Evolutionary conservation across 202 grass and related monocot species (phyloP).

Genomic region (Carex sylvatica): DNA sequence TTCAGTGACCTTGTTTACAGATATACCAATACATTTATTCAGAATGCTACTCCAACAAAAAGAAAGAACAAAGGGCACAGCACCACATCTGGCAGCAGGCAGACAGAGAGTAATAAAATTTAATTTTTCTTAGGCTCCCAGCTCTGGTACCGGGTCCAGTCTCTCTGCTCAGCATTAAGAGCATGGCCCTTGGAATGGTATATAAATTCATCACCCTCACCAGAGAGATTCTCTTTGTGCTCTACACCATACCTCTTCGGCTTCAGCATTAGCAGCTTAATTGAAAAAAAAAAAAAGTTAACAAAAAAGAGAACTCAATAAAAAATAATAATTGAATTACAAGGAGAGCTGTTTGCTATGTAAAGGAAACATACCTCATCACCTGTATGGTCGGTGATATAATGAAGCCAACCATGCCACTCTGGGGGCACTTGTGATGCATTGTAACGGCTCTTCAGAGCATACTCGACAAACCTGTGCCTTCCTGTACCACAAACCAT

Average conservation of each 20-base stretch:
- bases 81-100: neutral
- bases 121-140: slow-evolving; percentile 76
- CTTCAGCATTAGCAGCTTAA: slow-evolving; percentile 64
- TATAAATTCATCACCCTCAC: slow-evolving; percentile 78
- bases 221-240: slow-evolving; percentile 81
- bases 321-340: neutral
- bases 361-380: slow-evolving; percentile 52
- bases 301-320: neutral
- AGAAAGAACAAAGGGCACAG: neutral
- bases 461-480: slow-evolving; percentile 92
- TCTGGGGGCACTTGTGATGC: slow-evolving; percentile 90
- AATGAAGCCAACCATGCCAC: slow-evolving; percentile 96
- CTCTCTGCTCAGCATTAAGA: slow-evolving; percentile 66
- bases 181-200: slow-evolving; percentile 97
- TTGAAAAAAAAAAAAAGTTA: neutral
- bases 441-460: slow-evolving; percentile 76
- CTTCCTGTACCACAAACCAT: slow-evolving; percentile 43
- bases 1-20: slow-evolving; percentile 8
- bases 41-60: slow-evolving; percentile 10
- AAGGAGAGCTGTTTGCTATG: neutral
- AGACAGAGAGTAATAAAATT: neutral
- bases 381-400: slow-evolving; percentile 75
- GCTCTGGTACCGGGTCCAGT: slow-evolving; percentile 88
- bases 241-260: slow-evolving; percentile 63
- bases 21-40: slow-evolving; percentile 17